Conservation (phyloP, 2,329 filamentous ascomycete species). For the Cercospora zeae-maydis region DNA sequence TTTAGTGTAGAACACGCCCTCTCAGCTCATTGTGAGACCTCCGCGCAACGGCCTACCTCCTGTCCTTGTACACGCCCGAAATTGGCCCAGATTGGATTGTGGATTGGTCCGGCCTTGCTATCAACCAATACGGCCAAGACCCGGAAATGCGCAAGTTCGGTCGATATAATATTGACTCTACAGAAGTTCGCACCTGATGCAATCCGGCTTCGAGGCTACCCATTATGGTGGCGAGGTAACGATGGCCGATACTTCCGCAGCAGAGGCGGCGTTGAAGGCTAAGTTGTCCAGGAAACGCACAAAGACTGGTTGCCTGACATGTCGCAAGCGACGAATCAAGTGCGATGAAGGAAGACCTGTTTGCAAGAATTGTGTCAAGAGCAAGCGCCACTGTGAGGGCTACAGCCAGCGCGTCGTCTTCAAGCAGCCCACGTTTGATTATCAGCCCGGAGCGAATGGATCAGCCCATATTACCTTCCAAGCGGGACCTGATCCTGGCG, state of each 20-base stretch:
- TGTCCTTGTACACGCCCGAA: neutral
- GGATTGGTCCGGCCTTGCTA: neutral
- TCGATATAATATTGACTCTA: slow-evolving; percentile 7
- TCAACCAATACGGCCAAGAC: neutral
- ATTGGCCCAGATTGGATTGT: neutral
- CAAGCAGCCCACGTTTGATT: slow-evolving; percentile 66
- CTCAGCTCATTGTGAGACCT: neutral
- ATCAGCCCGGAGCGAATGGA: slow-evolving; percentile 47
- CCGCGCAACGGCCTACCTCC: neutral
- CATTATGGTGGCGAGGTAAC: neutral
- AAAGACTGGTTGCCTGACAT: slow-evolving; percentile 91
- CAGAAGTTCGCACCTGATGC: neutral
- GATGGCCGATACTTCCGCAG: slow-evolving; percentile 28
- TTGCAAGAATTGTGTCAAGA: slow-evolving; percentile 82
- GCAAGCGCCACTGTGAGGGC: slow-evolving; percentile 77
- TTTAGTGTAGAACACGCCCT: slow-evolving; percentile 3
- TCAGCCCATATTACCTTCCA: slow-evolving; percentile 39
- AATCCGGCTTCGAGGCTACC: neutral
- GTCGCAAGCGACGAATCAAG: slow-evolving; percentile 91
- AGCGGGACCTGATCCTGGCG: slow-evolving; percentile 21
- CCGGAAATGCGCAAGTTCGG: slow-evolving; percentile 8
- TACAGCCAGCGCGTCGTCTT: slow-evolving; percentile 79
- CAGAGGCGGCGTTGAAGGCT: slow-evolving; percentile 32
- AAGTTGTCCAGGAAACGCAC: slow-evolving; percentile 59
- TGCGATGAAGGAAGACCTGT: slow-evolving; percentile 86